Evolutionary conservation across 2,329 filamentous ascomycete genomes (phyloP), one percentile per base, ranked within the genome.

Genomic region (Trichoderma gracile): DNA sequence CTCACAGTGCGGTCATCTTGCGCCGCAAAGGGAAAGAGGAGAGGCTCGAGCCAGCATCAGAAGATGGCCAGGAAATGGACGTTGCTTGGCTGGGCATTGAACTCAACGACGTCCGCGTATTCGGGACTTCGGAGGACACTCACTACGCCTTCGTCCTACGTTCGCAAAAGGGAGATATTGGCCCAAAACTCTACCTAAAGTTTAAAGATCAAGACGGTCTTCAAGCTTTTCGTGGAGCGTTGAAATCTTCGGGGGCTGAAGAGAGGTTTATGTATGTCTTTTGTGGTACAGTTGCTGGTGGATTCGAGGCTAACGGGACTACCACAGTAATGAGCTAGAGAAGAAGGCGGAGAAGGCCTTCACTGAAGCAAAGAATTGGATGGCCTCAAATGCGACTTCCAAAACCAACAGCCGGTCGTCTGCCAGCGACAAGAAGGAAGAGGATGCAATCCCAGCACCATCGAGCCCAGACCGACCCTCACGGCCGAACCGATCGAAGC

Each of bases 141-240:
- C 70, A 68, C 19, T 68, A 69, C 21, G 64, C 74, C 6, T 8
- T 63, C 17, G 65, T 77, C 42, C 27, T 40, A 6, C 73, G 74
- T 21, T 68, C 74, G 5, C 19, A 53, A 3, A 62, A 45, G 8
- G 17, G 30, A 7, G 33, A 64, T 3, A 49, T 53, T 12, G 52
- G 55, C 3, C 21, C 58, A 21, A 63, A 43, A 6, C 65, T 76
- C 6, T 64, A 59, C 27, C 53, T 76, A 47, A 58, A 73, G 46
- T 70, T 76, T 25, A 49, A 54, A 46, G 46, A 27, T 19, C 19
- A 19, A 8, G 21, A 54, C 14, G 27, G 27, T 15, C 23, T 42
- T 0, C 15, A 38, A 27, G 19, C 30, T 3, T 46, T 62, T 10
- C 21, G 40, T 19, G 19, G 21, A 15, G 12, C 33, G 23, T 15